These are phyloP conservation scores for Leccinum disarticulatum DNA, from an alignment of 768 basidiomycete genomes.

Conservation along the genomic window DNA sequence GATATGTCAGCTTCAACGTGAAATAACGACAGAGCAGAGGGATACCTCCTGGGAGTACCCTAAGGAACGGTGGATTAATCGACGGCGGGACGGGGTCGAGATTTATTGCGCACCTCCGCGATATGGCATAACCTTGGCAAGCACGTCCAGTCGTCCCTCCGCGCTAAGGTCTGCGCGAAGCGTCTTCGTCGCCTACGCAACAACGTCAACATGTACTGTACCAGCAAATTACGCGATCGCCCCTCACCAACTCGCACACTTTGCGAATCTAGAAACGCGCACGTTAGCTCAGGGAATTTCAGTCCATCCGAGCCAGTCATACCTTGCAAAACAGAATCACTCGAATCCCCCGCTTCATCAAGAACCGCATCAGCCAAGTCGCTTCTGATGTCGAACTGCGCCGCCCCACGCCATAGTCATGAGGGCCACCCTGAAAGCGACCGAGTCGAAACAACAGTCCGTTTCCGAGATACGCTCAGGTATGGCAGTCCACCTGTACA, in stretches of 20 bases:
- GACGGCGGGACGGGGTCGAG: neutral
- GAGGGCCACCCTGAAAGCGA: no score
- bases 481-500: no score
- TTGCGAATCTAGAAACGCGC: slow-evolving; percentile 59
- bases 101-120: slow-evolving; percentile 60
- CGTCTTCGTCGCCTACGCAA: slow-evolving; percentile 72
- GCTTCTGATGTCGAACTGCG: slow-evolving; percentile 66
- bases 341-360: slow-evolving; percentile 80
- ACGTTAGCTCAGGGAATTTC: neutral
- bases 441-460: no score
- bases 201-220: slow-evolving; percentile 6
- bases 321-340: slow-evolving; percentile 91
- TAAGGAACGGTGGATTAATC: slow-evolving; percentile 22
- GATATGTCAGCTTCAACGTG: neutral
- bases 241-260: slow-evolving; percentile 72
- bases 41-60: slow-evolving; percentile 73
- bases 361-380: slow-evolving; percentile 66
- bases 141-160: slow-evolving; percentile 74
- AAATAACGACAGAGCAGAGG: neutral
- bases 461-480: no score
- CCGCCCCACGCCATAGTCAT: no score
- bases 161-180: slow-evolving; percentile 68
- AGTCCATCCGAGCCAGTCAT: neutral
- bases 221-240: neutral
- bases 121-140: slow-evolving; percentile 76